Base-by-base conservation (phyloP, 2,329 filamentous ascomycete species). In the Penicillium sp. region DNA sequence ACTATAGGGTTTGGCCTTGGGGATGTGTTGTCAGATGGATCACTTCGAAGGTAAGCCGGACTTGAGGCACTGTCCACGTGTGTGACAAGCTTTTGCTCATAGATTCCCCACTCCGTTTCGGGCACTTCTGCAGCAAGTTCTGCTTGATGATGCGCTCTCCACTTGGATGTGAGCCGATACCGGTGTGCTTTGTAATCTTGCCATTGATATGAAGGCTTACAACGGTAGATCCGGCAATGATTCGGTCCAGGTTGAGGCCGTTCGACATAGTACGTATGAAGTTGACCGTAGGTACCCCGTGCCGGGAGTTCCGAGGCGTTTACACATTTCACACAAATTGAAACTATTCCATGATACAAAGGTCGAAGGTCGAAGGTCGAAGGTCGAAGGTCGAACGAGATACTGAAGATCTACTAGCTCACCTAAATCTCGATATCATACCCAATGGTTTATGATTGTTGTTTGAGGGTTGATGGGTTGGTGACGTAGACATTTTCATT, bases 111-210 rank as follows among this genome's bases (percentile, higher is more conserved):
- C 60, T 44, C 45, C 27, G 44, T 48, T 43, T 27, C 51, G 5
- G 38, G 55, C 45, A 43, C 42, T 52, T 38, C 7, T 18, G 18
- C 18, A 18, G 18, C 18, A 18, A 18, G 18, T 18, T 18, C 18
- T n/a, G 42, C 18, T 18, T 52, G 27, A 58, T 62, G 56, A 61
- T 53, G 54, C 48, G n/a, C 48, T 57, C 57, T 54, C 54, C 55
- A 51, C 59, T 29, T 50, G 24, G 24, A 27, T 32, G 48, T 54
- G 34, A 53, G 55, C 56, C 54, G 60, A 58, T 61, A 63, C 50
- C 54, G 58, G 57, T n/a, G 8, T n/a, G 27, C 56, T 55, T 48
- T 55, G 54, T 56, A 59, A 55, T 49, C 18, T n/a, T 16, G 24
- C 8, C 24, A 27, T 27, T 27, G 24, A 31, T 14, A 31, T 22